A percentile compares a stretch with the other conserved stretches of the same genome.
These are phyloP conservation scores for Podaxis sp. DNA, from an alignment of 768 basidiomycete species.

Conservation along the genomic window DNA sequence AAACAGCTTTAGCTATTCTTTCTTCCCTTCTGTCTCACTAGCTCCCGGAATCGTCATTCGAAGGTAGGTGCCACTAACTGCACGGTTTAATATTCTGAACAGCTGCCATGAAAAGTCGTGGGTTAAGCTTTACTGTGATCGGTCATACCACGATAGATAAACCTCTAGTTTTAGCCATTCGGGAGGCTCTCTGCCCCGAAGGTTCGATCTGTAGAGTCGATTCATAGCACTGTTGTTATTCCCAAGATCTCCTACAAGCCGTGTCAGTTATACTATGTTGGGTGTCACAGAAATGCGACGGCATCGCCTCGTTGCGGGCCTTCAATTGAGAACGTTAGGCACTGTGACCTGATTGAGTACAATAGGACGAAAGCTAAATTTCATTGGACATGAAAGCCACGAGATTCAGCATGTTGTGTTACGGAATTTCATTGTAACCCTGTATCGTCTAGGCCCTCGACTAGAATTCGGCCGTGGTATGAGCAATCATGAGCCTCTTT, in stretches of 20 bases:
- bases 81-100: not conserved
- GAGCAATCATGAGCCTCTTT: not conserved
- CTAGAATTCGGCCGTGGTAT: not conserved
- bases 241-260: no score
- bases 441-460: not conserved
- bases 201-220: not conserved
- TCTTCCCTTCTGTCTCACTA: not conserved
- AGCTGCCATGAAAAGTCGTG: not conserved
- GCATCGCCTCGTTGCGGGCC: not conserved
- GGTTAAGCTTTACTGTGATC: not conserved
- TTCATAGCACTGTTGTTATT: no score
- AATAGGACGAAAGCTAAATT: not conserved
- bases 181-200: not conserved
- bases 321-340: not conserved
- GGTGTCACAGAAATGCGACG: not conserved
- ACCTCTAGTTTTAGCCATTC: not conserved
- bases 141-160: not conserved
- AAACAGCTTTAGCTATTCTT: no score
- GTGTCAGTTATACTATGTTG: not conserved
- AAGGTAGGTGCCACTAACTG: not conserved
- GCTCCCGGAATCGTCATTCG: not conserved
- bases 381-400: slow-evolving; percentile 5
- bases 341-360: not conserved
- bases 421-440: not conserved
- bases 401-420: not conserved